Evolutionary conservation across 179 eudicot species (phyloP).

Genomic region (Pouteria campechiana): DNA sequence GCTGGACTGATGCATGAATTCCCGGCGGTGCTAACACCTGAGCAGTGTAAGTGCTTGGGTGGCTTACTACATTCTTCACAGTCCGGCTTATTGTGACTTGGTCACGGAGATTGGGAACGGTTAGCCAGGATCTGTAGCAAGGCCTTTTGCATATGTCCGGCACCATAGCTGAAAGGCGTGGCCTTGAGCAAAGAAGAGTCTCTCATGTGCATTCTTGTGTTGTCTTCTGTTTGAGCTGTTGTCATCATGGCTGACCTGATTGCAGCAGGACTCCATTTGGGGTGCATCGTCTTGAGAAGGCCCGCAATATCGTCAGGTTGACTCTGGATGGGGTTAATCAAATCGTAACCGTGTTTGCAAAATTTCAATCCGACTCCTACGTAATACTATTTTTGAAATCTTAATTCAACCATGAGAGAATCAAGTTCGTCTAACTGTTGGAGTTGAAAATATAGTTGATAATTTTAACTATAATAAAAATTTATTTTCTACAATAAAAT

Average conservation of each 20-base stretch:
- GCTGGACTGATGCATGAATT: slow-evolving; percentile 14
- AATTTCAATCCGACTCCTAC: no score
- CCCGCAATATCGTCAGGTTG: slow-evolving; percentile 39
- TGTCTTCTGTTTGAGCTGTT: slow-evolving; percentile 21
- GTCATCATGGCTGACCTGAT: slow-evolving; percentile 36
- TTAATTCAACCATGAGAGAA: no score
- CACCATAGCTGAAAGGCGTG: slow-evolving; percentile 29
- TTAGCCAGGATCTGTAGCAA: slow-evolving; percentile 32
- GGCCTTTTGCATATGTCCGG: slow-evolving; percentile 30
- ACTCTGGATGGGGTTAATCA: no score
- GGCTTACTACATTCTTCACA: slow-evolving; percentile 25
- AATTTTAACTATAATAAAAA: no score
- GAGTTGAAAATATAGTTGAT: no score
- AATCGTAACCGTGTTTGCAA: no score
- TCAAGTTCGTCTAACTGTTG: no score
- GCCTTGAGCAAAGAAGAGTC: slow-evolving; percentile 20
- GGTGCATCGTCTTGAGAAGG: slow-evolving; percentile 32
- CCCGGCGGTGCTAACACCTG: slow-evolving; percentile 23
- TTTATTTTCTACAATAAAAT: no score
- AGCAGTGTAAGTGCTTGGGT: slow-evolving; percentile 17
- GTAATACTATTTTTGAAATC: no score
- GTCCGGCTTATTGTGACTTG: slow-evolving; percentile 19
- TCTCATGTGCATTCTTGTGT: no score
- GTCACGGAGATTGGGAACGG: slow-evolving; percentile 17
- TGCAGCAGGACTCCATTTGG: slow-evolving; percentile 35